Conservation (phyloP, 2,329 filamentous ascomycete species). For the Ustilaginoidea virens region DNA sequence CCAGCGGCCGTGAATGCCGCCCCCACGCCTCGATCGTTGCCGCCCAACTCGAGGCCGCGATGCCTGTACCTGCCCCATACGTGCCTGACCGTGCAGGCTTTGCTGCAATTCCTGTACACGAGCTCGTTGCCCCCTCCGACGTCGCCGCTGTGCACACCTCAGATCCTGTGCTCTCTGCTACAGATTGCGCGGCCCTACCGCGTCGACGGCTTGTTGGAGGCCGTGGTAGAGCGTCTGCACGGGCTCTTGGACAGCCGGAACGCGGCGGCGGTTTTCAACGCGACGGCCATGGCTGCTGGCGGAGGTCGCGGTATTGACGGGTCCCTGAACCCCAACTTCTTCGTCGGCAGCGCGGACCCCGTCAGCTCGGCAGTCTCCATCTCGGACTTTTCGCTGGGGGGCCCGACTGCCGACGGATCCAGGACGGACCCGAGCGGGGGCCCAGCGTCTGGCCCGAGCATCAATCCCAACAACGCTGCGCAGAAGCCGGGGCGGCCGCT, state of each 20-base stretch:
- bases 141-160: slow-evolving; percentile 75
- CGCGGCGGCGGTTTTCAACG: slow-evolving; percentile 93
- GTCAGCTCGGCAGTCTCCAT: slow-evolving; percentile 19
- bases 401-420: slow-evolving; percentile 15
- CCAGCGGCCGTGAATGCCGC: slow-evolving; percentile 32
- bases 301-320: slow-evolving; percentile 72
- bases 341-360: slow-evolving; percentile 32
- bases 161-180: slow-evolving; percentile 87
- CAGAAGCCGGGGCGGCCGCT: slow-evolving; percentile 19
- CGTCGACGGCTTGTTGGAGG: slow-evolving; percentile 82
- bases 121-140: slow-evolving; percentile 65
- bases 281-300: slow-evolving; percentile 92
- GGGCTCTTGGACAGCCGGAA: slow-evolving; percentile 82
- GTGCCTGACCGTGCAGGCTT: slow-evolving; percentile 71
- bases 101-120: slow-evolving; percentile 89
- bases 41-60: slow-evolving; percentile 56
- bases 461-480: slow-evolving; percentile 27
- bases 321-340: slow-evolving; percentile 46
- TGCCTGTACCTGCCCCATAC: slow-evolving; percentile 91
- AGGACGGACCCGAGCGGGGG: slow-evolving; percentile 16
- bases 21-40: slow-evolving; percentile 39
- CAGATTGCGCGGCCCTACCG: slow-evolving; percentile 90
- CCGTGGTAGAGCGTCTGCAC: slow-evolving; percentile 81
- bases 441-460: slow-evolving; percentile 25
- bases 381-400: slow-evolving; percentile 18